Conservation (phyloP, 257 asterid genomes). For the Solanum pinnatisectum region DNA sequence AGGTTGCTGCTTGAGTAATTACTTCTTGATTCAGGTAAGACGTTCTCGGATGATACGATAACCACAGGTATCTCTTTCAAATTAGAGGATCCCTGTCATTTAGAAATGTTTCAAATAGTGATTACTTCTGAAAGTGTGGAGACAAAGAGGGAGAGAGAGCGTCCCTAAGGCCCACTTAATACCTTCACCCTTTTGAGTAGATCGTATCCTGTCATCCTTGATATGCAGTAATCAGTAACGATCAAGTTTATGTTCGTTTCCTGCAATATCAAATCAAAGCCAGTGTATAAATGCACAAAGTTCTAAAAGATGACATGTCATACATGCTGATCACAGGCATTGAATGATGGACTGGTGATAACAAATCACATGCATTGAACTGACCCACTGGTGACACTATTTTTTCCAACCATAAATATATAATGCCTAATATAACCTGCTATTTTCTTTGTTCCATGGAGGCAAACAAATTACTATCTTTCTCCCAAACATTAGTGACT, state of each 20-base stretch:
- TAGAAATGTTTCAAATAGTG: background rate
- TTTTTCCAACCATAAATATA: background rate
- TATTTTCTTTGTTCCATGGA: background rate
- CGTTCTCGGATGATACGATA: slow-evolving; percentile 27
- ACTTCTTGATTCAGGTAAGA: slow-evolving; percentile 20
- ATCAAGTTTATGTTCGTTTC: slow-evolving; percentile 17
- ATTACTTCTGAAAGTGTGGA: background rate
- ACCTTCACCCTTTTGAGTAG: slow-evolving; percentile 38
- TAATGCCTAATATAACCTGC: background rate
- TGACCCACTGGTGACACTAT: background rate
- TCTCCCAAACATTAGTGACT: background rate
- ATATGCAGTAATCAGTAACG: slow-evolving; percentile 33
- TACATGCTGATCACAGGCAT: background rate
- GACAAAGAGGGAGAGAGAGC: background rate
- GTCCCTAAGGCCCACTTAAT: background rate
- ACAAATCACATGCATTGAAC: background rate
- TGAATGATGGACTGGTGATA: background rate
- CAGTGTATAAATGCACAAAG: background rate
- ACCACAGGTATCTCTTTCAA: slow-evolving; percentile 30
- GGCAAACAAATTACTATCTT: background rate
- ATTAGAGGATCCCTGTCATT: slow-evolving; percentile 26
- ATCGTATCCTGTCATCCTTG: slow-evolving; percentile 37
- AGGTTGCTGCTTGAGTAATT: background rate
- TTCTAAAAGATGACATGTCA: background rate
- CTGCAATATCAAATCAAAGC: slow-evolving; percentile 3